These are phyloP conservation scores for Geotrichum aggregatum DNA, from an alignment of 1,139 yeast genomes.

Conservation along the genomic window DNA sequence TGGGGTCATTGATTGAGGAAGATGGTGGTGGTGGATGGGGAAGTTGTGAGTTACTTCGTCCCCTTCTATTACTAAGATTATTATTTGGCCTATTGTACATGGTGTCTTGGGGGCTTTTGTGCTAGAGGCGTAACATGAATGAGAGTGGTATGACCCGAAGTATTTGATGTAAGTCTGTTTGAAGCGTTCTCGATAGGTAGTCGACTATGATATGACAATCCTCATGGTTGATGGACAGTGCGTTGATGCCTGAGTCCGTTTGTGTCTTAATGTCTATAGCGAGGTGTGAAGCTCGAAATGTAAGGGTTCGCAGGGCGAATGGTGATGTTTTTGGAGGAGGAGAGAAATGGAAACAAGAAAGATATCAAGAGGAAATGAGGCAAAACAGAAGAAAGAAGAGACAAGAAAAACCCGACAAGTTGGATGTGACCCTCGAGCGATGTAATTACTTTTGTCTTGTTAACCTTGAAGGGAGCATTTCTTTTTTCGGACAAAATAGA, in stretches of 20 bases:
- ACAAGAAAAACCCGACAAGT: not conserved
- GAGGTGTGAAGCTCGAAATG: not conserved
- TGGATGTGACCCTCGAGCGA: not conserved
- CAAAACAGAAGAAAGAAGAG: not conserved
- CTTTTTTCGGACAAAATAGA: too few relatives aligned
- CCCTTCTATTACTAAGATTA: slow-evolving; percentile 10
- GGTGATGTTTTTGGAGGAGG: not conserved
- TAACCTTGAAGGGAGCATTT: not conserved
- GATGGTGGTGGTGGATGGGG: slow-evolving; percentile 1
- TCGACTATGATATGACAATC: too few relatives aligned
- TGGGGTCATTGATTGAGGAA: not conserved
- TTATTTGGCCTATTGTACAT: slow-evolving; percentile 11
- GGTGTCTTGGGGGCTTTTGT: not conserved
- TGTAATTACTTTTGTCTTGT: not conserved
- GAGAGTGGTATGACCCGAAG: too few relatives aligned
- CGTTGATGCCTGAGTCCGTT: not conserved
- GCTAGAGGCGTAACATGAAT: not conserved
- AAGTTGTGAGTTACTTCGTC: slow-evolving; percentile 8
- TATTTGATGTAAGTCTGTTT: too few relatives aligned
- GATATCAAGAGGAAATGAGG: not conserved
- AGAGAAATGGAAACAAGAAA: not conserved
- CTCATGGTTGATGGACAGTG: not conserved
- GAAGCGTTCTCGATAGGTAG: too few relatives aligned
- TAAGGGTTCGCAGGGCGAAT: not conserved
- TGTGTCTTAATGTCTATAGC: not conserved